Evolutionary conservation across 306 rosid genomes (phyloP).

Genomic region (Cucurbita argyrosperma): DNA sequence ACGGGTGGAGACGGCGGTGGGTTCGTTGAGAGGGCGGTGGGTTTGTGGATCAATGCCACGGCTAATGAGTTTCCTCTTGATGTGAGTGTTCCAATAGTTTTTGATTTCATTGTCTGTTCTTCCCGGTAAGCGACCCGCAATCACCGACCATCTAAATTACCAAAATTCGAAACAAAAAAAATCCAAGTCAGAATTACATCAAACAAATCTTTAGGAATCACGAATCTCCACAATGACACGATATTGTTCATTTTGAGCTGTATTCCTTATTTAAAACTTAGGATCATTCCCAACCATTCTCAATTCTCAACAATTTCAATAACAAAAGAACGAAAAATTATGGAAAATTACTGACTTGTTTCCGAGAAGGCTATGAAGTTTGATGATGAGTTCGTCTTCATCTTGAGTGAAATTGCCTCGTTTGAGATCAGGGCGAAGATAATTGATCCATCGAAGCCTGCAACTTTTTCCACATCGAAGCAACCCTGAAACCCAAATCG

Average conservation of each 20-base stretch:
- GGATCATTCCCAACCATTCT: no score
- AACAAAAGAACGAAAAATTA: neutral
- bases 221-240: no score
- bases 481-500: conserved; percentile 22
- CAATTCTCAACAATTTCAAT: no score
- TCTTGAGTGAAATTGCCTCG: conserved; percentile 62
- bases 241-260: no score
- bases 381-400: conserved; percentile 54
- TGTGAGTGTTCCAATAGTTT: conserved; percentile 67
- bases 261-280: no score
- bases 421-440: conserved; percentile 64
- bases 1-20: conserved; percentile 2
- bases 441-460: conserved; percentile 57
- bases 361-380: conserved; percentile 52
- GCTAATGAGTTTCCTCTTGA: conserved; percentile 50
- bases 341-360: conserved; percentile 23
- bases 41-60: conserved; percentile 56
- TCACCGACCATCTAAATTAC: conserved; percentile 42
- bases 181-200: neutral
- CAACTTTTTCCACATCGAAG: conserved; percentile 67
- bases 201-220: no score
- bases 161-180: neutral
- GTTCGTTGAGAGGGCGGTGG: conserved; percentile 37
- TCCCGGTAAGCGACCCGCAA: conserved; percentile 57
- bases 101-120: conserved; percentile 67